Conservation (phyloP, 2,329 filamentous ascomycete species). For the Botrytis galanthina region DNA sequence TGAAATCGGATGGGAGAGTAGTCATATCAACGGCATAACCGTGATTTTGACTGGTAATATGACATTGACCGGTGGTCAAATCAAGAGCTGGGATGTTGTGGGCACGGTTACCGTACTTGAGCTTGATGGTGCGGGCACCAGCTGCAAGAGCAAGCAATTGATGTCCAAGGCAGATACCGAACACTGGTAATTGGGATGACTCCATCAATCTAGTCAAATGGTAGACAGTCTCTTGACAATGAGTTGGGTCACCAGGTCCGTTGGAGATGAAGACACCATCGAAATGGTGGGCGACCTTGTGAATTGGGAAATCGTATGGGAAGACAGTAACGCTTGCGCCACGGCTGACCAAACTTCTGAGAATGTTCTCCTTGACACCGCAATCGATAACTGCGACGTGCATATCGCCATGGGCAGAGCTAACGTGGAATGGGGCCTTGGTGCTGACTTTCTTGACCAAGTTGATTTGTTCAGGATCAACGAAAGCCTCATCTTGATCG, state of each 20-base stretch:
- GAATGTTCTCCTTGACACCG: conserved; percentile 99
- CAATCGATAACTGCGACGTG: conserved; percentile 96
- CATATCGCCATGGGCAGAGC: conserved; percentile 75
- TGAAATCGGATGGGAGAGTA: conserved; percentile 82
- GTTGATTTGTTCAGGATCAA: conserved; percentile 96
- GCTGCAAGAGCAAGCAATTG: conserved; percentile 89
- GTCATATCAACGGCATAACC: conserved; percentile 89
- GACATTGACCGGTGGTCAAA: conserved; percentile 92
- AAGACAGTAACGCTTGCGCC: conserved; percentile 92
- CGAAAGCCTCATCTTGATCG: conserved; percentile 93
- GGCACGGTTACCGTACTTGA: conserved; percentile 98
- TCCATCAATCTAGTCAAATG: conserved; percentile 90
- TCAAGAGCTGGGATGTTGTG: conserved; percentile 98
- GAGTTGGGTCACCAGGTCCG: conserved; percentile 94
- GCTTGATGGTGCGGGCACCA: conserved; percentile 88
- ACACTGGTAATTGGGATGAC: conserved; percentile 83
- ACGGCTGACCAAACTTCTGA: conserved; percentile 87
- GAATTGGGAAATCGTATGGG: conserved; percentile 95
- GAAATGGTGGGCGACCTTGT: conserved; percentile 97
- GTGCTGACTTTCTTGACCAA: conserved; percentile 94
- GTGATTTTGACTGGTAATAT: conserved; percentile 98
- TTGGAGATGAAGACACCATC: conserved; percentile 99
- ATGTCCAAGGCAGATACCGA: conserved; percentile 97
- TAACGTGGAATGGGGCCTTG: conserved; percentile 95
- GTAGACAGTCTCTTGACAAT: conserved; percentile 92